phyloP scores from a whole-genome alignment of 192 early-diverging fungal species.

The Umbelopsis sp. region DNA sequence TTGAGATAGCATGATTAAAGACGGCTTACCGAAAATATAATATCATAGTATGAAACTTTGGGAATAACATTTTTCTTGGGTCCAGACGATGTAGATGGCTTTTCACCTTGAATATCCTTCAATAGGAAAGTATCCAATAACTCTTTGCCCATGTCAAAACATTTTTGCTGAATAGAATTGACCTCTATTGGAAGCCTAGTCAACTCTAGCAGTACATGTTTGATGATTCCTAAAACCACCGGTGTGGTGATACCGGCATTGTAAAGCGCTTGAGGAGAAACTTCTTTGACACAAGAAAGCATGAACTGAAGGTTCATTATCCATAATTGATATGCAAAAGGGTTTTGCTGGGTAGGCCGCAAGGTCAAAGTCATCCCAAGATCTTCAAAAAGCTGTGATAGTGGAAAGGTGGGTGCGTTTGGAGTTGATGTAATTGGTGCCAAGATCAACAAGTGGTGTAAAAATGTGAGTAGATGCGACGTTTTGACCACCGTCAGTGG shows the following conservation, averaged over 20 bases:
- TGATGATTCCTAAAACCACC: constrained; percentile 29
- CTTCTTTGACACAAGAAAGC: constrained; percentile 29
- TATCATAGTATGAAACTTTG: constrained; percentile 29
- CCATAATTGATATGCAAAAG: constrained; percentile 22
- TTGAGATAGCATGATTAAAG: too few relatives aligned
- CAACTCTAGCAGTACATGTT: constrained; percentile 34
- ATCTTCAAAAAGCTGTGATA: constrained; percentile 33
- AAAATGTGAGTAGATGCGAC: constrained; percentile 26
- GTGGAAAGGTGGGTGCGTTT: constrained; percentile 20
- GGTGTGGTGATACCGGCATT: constrained; percentile 33
- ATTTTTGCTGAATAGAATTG: constrained; percentile 23
- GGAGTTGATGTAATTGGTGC: constrained; percentile 8
- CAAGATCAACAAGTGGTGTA: constrained; percentile 29
- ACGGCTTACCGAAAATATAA: constrained; percentile 36
- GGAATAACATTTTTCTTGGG: background rate
- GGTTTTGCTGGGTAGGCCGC: background rate
- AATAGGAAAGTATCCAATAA: constrained; percentile 32
- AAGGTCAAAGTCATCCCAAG: constrained; percentile 26
- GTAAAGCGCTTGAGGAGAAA: constrained; percentile 13
- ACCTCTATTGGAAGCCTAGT: constrained; percentile 23
- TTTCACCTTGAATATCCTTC: background rate
- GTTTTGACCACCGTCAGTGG: constrained; percentile 32
- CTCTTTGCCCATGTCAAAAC: constrained; percentile 29
- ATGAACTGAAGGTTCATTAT: constrained; percentile 39
- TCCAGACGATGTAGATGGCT: background rate